phyloP scores from a whole-genome alignment of 2,329 filamentous ascomycete genomes.

The Didymella segeticola region DNA sequence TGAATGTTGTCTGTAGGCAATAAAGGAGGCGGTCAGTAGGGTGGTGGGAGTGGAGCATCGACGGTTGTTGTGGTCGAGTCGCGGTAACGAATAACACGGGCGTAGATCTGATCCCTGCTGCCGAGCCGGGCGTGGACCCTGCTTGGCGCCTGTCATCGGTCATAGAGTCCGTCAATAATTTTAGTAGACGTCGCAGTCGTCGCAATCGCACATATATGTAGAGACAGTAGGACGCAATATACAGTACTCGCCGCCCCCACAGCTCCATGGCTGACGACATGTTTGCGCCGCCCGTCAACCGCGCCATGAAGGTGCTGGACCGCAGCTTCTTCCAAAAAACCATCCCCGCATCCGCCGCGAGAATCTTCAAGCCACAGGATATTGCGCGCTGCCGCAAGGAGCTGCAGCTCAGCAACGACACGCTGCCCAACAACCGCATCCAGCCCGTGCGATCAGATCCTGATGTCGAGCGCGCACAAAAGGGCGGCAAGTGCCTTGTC shows the following conservation, averaged over 20 bases:
- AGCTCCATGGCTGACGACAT: conserved; percentile 51
- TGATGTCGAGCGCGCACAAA: conserved; percentile 61
- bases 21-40: conserved; percentile 34
- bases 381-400: conserved; percentile 74
- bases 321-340: conserved; percentile 81
- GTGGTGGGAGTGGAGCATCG: conserved; percentile 8
- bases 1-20: conserved; percentile 5
- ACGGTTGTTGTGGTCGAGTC: conserved; percentile 32
- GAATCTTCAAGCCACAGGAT: conserved; percentile 75
- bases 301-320: conserved; percentile 81
- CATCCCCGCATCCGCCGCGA: conserved; percentile 78
- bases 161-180: too few species aligned
- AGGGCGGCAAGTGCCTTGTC: conserved; percentile 55
- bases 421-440: conserved; percentile 70
- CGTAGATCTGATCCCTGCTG: conserved; percentile 33
- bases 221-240: too few species aligned
- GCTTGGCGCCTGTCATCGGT: conserved; percentile 23
- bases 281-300: conserved; percentile 82
- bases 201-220: too few species aligned
- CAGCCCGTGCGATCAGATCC: conserved; percentile 67
- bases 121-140: conserved; percentile 16
- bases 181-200: too few species aligned
- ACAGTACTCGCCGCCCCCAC: too few species aligned
- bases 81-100: conserved; percentile 31
- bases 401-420: conserved; percentile 69